phyloP scores from a whole-genome alignment of 139 green algal species.

The Ulvella scutata region DNA sequence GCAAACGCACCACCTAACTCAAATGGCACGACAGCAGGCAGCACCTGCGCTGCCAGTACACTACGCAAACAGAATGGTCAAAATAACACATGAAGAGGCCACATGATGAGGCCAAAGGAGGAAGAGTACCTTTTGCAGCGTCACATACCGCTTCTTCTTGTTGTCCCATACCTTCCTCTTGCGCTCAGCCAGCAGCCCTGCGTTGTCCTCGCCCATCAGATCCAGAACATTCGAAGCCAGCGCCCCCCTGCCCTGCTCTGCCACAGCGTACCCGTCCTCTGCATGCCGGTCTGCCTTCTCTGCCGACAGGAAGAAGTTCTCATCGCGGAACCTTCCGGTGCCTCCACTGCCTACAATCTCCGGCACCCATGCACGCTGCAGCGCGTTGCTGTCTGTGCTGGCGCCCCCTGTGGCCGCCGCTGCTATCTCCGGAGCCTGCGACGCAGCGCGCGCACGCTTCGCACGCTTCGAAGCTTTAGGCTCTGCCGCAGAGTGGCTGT shows the following conservation, averaged over 20 bases:
- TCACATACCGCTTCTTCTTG: constrained; percentile 48
- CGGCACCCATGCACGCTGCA: neutral
- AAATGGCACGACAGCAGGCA: constrained; percentile 9
- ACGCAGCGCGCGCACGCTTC: neutral
- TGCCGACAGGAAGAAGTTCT: constrained; percentile 20
- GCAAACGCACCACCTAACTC: constrained; percentile 3
- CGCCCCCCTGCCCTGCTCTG: constrained; percentile 16
- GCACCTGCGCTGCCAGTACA: neutral
- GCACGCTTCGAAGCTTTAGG: neutral
- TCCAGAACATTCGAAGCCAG: constrained; percentile 54
- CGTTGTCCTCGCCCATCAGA: constrained; percentile 52
- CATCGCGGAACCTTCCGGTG: constrained; percentile 34
- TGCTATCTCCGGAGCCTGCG: neutral
- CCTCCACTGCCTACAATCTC: neutral
- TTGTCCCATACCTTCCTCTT: constrained; percentile 48
- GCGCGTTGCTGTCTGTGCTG: neutral
- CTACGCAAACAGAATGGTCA: neutral
- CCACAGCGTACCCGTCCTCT: constrained; percentile 23
- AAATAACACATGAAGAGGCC: neutral
- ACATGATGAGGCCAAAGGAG: neutral
- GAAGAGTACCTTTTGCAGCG: constrained; percentile 28
- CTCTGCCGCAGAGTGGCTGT: neutral
- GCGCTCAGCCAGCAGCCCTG: constrained; percentile 3
- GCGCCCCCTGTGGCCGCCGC: constrained; percentile 1
- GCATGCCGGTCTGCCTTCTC: neutral